Evolutionary conservation across 257 asterid genomes (phyloP), one percentile per base, ranked within the genome.

Genomic region (Verbena officinalis): DNA sequence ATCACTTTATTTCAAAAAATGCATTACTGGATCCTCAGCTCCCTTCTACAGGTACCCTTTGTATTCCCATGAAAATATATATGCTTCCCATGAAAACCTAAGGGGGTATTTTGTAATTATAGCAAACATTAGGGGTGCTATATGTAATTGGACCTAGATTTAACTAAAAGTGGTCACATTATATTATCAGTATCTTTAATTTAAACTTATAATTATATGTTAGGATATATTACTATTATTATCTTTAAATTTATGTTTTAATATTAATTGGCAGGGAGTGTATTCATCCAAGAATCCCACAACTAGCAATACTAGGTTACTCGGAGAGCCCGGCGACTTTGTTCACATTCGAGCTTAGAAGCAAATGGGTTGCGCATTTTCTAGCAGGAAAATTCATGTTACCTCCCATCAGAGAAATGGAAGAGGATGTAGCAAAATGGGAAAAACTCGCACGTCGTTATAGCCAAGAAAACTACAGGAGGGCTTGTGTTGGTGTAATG

Each of bases 261-360:
- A 27, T 5, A 27, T 36, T 36, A 9, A 9, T 36, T 36, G 8
- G 44, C 71, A 78, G 86, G 75, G 90, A 81, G 38, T 86, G 95
- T 80, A 79, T 86, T 30, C 86, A 79, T 69, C 90, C 90, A 0
- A 62, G 76, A 34, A 81, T 83, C 13, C 90, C 95, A 30, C 83
- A 81, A 11, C 56, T 83, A 55, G 90, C 88, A 17, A 79, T 86
- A 55, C 61, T 83, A 6, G 95, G 90, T 2, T 86, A 83, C 30
- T 76, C 84, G 0, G 88, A 81, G 80, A 78, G 86, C 64, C 88
- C 86, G 0, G 67, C 88, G 5, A 75, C 76, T 0, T 17, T 81
- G 55, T 81, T 77, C 53, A 69, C 88, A 0, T 79, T 81, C 1
- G 95, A 83, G 38, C 63, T 86, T 69, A 76, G 84, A 58, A 70